Evolutionary conservation across 352 stramenopile species (phyloP).

Genomic region (Phytophthora capsici): DNA sequence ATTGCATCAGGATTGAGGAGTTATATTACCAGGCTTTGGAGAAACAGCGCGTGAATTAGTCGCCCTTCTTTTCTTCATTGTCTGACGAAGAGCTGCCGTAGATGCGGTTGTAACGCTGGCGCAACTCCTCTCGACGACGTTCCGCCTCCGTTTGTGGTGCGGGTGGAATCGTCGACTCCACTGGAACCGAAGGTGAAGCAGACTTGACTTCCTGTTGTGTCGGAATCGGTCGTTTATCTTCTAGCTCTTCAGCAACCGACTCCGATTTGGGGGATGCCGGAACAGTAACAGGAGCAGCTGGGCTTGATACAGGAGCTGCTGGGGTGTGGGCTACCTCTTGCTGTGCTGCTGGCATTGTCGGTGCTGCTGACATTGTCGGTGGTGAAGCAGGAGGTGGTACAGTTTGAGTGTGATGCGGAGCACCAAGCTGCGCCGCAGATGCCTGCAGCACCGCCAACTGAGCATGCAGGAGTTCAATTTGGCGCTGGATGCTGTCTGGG

Average conservation of each 20-base stretch:
- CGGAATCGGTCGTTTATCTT: conserved; percentile 49
- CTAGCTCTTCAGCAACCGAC: conserved; percentile 27
- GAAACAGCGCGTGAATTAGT: conserved; percentile 25
- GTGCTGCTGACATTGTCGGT: conserved; percentile 2
- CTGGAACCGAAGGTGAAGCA: conserved; percentile 20
- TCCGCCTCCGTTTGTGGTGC: conserved; percentile 53
- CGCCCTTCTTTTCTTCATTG: conserved; percentile 49
- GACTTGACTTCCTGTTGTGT: conserved; percentile 6
- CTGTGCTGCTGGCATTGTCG: conserved; percentile 7
- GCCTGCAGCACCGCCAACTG: conserved; percentile 60
- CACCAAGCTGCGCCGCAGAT: conserved; percentile 32
- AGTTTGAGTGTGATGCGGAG: conserved; percentile 15
- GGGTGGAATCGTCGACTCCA: conserved; percentile 47
- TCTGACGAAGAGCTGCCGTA: conserved; percentile 46
- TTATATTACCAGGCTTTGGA: conserved; percentile 29
- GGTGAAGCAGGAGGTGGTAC: conserved; percentile 16
- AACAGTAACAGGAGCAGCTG: conserved; percentile 6
- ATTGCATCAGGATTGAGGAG: conserved; percentile 11
- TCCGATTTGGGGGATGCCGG: background rate
- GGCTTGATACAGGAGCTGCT: conserved; percentile 14
- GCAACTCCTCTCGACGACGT: conserved; percentile 58
- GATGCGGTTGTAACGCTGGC: conserved; percentile 61
- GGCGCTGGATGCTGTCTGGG: conserved; percentile 51
- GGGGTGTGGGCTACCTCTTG: conserved; percentile 11
- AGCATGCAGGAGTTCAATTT: conserved; percentile 59